These are phyloP conservation scores for Pterocarpus santalinus DNA, from an alignment of 306 rosid genomes.

Conservation along the genomic window DNA sequence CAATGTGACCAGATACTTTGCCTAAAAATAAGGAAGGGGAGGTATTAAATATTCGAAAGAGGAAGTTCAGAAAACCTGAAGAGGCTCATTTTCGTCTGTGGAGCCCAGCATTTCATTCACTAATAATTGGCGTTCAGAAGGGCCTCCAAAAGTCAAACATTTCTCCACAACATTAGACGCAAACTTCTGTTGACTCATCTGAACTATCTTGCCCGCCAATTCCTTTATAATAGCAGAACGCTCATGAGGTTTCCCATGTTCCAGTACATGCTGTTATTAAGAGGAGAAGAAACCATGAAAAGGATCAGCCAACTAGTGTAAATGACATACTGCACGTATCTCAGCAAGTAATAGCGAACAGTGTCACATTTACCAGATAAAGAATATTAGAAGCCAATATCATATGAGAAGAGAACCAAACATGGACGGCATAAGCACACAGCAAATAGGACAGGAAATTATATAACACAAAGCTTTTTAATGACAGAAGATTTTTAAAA, in stretches of 20 bases:
- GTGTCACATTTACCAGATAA: too few relatives aligned
- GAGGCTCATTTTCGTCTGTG: constrained; percentile 96
- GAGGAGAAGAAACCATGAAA: neutral
- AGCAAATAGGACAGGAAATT: neutral
- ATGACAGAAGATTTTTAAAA: too few relatives aligned
- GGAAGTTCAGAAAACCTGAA: constrained; percentile 64
- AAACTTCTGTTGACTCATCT: constrained; percentile 94
- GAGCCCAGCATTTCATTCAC: constrained; percentile 96
- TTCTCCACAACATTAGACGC: constrained; percentile 94
- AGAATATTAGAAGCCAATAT: neutral
- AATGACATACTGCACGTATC: neutral
- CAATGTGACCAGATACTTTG: neutral
- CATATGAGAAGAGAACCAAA: neutral
- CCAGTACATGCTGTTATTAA: constrained; percentile 76
- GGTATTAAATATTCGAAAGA: too few relatives aligned
- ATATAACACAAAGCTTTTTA: neutral
- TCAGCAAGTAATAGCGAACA: neutral
- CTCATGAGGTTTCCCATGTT: constrained; percentile 92
- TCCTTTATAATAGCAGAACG: constrained; percentile 89
- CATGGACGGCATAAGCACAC: too few relatives aligned
- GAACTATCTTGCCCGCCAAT: constrained; percentile 87
- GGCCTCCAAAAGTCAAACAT: constrained; percentile 89
- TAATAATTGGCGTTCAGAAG: constrained; percentile 78
- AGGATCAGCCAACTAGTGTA: constrained; percentile 14
- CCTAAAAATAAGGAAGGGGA: neutral